Percentiles rank a stretch among this genome's conserved stretches.
Conservation (phyloP, 331 rosid genomes). For the Spiraea crenata region DNA sequence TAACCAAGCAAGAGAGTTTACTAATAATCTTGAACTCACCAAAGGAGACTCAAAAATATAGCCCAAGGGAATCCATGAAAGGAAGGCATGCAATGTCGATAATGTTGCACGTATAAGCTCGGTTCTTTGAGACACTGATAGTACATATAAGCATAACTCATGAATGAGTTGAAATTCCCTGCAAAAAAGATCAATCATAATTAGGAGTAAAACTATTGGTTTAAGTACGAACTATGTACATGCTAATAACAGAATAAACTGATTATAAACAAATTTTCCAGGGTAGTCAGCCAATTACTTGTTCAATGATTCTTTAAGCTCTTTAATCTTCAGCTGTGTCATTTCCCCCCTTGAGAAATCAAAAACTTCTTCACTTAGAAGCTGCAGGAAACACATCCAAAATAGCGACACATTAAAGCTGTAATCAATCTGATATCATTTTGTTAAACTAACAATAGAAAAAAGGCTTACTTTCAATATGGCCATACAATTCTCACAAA, state of each 20-base stretch:
- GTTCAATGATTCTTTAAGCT: slow-evolving; percentile 92
- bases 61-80: slow-evolving; percentile 99
- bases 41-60: slow-evolving; percentile 93
- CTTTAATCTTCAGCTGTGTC: slow-evolving; percentile 96
- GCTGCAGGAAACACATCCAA: slow-evolving; percentile 47
- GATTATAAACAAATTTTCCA: neutral
- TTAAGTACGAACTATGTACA: neutral
- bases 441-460: neutral
- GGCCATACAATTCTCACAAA: slow-evolving; percentile 98
- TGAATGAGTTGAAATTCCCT: slow-evolving; percentile 99
- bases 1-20: slow-evolving; percentile 12
- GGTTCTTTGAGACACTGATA: slow-evolving; percentile 89
- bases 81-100: slow-evolving; percentile 93
- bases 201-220: slow-evolving; percentile 23
- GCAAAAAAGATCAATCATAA: slow-evolving; percentile 41
- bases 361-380: slow-evolving; percentile 97
- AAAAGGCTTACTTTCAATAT: slow-evolving; percentile 76
- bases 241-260: neutral
- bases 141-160: slow-evolving; percentile 91
- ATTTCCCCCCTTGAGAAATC: slow-evolving; percentile 99
- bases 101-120: slow-evolving; percentile 93
- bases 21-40: slow-evolving; percentile 41
- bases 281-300: slow-evolving; percentile 48
- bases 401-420: slow-evolving; percentile 12
- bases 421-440: neutral